phyloP scores from a whole-genome alignment of 768 basidiomycete species.

The Rhizopogon vinicolor region DNA sequence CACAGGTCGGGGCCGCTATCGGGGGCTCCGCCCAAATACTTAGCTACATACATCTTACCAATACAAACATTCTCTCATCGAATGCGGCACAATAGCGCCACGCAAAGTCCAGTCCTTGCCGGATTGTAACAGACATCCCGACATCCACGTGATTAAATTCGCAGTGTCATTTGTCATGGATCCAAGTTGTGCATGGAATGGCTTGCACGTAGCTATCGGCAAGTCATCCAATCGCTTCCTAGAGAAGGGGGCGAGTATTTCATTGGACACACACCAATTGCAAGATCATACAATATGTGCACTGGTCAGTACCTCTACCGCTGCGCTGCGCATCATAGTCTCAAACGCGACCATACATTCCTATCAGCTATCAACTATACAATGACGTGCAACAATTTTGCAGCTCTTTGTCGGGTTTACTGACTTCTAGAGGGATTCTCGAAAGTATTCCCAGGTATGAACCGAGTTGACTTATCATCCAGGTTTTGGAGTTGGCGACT shows the following conservation, averaged over 20 bases:
- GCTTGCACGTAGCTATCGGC: no score
- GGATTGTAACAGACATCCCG: no score
- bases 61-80: no score
- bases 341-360: background rate
- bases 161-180: no score
- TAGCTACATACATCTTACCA: no score
- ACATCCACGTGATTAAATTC: no score
- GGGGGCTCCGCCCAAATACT: no score
- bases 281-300: conserved; percentile 39
- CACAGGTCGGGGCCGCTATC: no score
- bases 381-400: conserved; percentile 70
- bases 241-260: background rate
- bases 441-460: conserved; percentile 40
- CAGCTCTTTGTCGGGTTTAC: conserved; percentile 56
- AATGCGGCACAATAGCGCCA: no score
- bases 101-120: no score
- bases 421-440: conserved; percentile 63
- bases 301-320: conserved; percentile 29
- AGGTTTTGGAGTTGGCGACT: conserved; percentile 68
- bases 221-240: no score
- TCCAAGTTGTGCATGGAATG: no score
- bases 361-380: conserved; percentile 55
- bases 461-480: background rate
- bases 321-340: conserved; percentile 4
- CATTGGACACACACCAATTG: conserved; percentile 13